phyloP scores from a whole-genome alignment of 768 basidiomycete species.

The Pulveroboletus sp. region DNA sequence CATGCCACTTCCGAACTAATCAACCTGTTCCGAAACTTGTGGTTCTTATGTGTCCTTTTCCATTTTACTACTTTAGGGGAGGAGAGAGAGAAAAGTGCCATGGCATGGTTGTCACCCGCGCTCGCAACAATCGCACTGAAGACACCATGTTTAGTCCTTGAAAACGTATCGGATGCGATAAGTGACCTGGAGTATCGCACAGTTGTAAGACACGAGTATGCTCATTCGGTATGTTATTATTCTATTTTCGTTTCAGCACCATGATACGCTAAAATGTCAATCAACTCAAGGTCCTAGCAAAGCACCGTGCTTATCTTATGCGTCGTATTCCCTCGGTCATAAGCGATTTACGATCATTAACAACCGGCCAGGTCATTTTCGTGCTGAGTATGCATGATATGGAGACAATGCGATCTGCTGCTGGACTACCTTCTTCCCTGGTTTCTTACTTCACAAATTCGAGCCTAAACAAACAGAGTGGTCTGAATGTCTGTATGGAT shows the following conservation, averaged over 20 bases:
- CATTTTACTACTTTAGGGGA: slow-evolving; percentile 56
- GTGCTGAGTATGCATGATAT: slow-evolving; percentile 83
- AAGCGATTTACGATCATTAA: slow-evolving; percentile 69
- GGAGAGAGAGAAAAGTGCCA: slow-evolving; percentile 54
- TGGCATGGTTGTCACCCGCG: slow-evolving; percentile 78
- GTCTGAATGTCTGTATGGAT: slow-evolving; percentile 77
- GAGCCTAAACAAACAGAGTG: slow-evolving; percentile 69
- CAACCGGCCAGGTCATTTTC: slow-evolving; percentile 83
- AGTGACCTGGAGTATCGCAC: slow-evolving; percentile 93
- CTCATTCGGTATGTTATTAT: slow-evolving; percentile 66
- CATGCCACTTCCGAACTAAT: slow-evolving; percentile 59
- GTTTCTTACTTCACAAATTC: slow-evolving; percentile 87
- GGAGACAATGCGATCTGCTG: slow-evolving; percentile 80
- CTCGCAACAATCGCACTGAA: slow-evolving; percentile 79
- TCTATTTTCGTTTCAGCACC: neutral
- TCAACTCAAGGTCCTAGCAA: slow-evolving; percentile 56
- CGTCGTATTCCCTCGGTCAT: slow-evolving; percentile 64
- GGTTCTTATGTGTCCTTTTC: slow-evolving; percentile 90
- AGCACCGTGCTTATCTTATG: slow-evolving; percentile 63
- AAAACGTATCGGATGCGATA: slow-evolving; percentile 77
- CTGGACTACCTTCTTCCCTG: slow-evolving; percentile 77
- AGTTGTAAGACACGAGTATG: slow-evolving; percentile 83
- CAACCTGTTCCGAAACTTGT: slow-evolving; percentile 85
- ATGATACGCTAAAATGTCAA: slow-evolving; percentile 1
- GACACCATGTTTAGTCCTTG: slow-evolving; percentile 82